phyloP scores from a whole-genome alignment of 2,329 filamentous ascomycete species.

The Botrytis pseudocinerea region DNA sequence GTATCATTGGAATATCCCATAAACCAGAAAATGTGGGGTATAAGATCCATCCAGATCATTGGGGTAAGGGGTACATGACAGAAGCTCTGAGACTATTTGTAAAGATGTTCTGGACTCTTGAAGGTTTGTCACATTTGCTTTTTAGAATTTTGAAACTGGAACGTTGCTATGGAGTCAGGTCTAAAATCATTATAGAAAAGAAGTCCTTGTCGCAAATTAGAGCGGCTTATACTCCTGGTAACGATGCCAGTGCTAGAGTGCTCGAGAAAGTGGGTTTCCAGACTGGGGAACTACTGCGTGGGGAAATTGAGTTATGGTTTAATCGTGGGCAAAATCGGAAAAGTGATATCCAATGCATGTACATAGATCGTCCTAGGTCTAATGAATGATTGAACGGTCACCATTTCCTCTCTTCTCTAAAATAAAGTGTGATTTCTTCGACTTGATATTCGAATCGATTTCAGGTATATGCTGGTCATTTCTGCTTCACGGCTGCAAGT shows the following conservation, averaged over 20 bases:
- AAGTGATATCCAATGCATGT: constrained; percentile 14
- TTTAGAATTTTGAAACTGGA: background rate
- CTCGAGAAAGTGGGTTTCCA: constrained; percentile 31
- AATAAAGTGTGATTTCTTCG: background rate
- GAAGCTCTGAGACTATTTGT: constrained; percentile 28
- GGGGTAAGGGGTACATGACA: constrained; percentile 29
- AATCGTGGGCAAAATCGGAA: background rate
- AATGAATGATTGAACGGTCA: background rate
- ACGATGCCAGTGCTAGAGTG: constrained; percentile 30
- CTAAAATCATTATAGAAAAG: constrained; percentile 1
- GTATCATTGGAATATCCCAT: constrained; percentile 7
- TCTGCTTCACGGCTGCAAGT: background rate
- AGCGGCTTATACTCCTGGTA: constrained; percentile 28
- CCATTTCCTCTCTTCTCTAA: too few relatives aligned
- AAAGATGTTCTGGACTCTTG: constrained; percentile 16
- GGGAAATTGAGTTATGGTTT: constrained; percentile 11
- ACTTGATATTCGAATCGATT: background rate
- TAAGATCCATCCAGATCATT: constrained; percentile 26
- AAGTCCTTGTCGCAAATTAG: background rate
- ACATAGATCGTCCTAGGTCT: background rate
- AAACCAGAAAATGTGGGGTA: constrained; percentile 28
- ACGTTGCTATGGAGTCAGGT: too few relatives aligned
- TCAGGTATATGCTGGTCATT: background rate
- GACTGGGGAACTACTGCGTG: constrained; percentile 24
- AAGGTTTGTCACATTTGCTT: background rate